Percentiles rank a stretch among this genome's conserved stretches.
These are phyloP conservation scores for Dendrostoma leiphaemia DNA, from an alignment of 2,329 filamentous ascomycete genomes.

Conservation along the genomic window DNA sequence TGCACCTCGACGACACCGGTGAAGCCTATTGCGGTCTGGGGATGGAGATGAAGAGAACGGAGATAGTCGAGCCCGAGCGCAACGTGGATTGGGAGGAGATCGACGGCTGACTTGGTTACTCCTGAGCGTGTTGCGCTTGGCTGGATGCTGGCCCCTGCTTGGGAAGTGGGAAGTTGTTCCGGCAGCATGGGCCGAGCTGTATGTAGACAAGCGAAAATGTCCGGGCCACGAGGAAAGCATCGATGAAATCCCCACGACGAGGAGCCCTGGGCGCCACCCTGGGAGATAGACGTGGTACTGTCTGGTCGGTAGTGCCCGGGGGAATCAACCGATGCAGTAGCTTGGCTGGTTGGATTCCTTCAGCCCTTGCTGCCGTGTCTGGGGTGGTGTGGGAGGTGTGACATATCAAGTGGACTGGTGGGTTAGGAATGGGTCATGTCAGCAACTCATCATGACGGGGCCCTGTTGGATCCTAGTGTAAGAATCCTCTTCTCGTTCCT, in stretches of 20 bases:
- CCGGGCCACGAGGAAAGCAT: conserved; percentile 6
- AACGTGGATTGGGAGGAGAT: neutral
- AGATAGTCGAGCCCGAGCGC: conserved; percentile 1
- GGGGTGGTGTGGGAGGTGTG: neutral
- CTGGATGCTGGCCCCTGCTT: neutral
- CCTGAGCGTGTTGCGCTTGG: neutral
- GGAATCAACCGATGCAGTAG: conserved; percentile 16
- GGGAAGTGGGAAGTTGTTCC: conserved; percentile 9
- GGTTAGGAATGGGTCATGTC: neutral
- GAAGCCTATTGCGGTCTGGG: conserved; percentile 4
- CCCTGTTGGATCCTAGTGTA: neutral
- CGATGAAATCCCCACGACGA: conserved; percentile 3
- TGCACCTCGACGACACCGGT: neutral
- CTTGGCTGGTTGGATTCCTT: neutral
- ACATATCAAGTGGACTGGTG: neutral
- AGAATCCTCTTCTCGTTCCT: neutral
- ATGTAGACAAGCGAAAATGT: conserved; percentile 1
- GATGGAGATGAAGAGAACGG: neutral
- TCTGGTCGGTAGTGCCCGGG: conserved; percentile 3
- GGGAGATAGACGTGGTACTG: conserved; percentile 6
- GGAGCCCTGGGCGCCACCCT: conserved; percentile 3
- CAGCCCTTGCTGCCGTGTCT: conserved; percentile 5
- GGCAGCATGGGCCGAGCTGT: conserved; percentile 4
- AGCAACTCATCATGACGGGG: neutral
- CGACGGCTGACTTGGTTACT: neutral